Percentiles rank a stretch among this genome's conserved stretches.
Evolutionary conservation across 2,329 filamentous ascomycete genomes (phyloP).

Genomic region (Camillea tinctor): DNA sequence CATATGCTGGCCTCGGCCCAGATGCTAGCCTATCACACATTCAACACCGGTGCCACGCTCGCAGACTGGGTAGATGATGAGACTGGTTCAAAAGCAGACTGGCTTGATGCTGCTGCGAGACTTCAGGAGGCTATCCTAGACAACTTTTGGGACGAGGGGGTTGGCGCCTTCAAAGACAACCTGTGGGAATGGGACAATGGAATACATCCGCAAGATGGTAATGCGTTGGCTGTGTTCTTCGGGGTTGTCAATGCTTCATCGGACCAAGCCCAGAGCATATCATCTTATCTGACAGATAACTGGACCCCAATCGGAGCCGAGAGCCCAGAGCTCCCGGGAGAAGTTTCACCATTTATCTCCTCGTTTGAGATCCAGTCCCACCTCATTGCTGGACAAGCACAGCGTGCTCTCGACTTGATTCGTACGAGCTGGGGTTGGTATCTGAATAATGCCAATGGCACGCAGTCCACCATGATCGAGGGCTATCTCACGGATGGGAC

Average conservation of each 20-base stretch:
- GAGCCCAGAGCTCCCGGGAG: constrained; percentile 55
- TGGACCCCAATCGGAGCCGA: constrained; percentile 57
- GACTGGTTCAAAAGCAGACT: constrained; percentile 36
- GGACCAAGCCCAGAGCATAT: constrained; percentile 39
- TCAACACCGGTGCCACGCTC: constrained; percentile 51
- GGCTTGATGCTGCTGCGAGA: constrained; percentile 38
- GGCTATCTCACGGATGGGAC: constrained; percentile 55
- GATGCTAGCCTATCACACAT: constrained; percentile 47
- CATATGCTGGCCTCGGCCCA: constrained; percentile 27
- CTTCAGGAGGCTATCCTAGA: constrained; percentile 46
- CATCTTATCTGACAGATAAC: constrained; percentile 45
- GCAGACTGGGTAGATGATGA: constrained; percentile 47
- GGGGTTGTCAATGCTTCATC: constrained; percentile 39
- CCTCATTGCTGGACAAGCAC: constrained; percentile 44
- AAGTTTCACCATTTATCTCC: constrained; percentile 58
- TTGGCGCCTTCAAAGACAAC: constrained; percentile 55
- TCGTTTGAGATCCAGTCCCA: constrained; percentile 60
- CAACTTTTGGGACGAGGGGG: constrained; percentile 46
- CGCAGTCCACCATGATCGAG: constrained; percentile 57
- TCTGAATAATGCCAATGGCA: constrained; percentile 55
- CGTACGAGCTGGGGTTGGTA: constrained; percentile 61
- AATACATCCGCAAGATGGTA: constrained; percentile 61
- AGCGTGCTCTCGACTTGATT: constrained; percentile 55
- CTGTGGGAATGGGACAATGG: constrained; percentile 35
- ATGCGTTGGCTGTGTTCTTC: constrained; percentile 54